Base-by-base conservation (phyloP, 345 rosid genomes). In the Euphorbia tirucalli region DNA sequence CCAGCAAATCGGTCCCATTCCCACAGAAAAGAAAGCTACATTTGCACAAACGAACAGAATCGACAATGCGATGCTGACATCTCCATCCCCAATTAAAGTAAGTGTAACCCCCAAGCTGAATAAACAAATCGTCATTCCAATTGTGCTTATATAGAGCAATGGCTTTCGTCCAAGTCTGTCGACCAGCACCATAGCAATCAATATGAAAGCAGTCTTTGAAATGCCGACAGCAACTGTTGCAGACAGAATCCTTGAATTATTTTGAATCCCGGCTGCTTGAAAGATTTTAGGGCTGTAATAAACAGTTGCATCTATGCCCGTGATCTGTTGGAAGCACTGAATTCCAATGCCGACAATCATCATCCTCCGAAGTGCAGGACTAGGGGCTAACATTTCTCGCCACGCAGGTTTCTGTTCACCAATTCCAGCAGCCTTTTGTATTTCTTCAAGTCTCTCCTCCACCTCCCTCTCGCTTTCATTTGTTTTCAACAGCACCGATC, bases 251-350 rank as follows among this genome's bases (percentile, higher is more conserved):
- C 81, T 85, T 31, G 93, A 65, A 21, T 88, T 79, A 74, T 77
- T 76, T 78, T 81, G 44, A 66, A 91, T 81, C 61, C 97, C 97
- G 15, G 97, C 93, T 14, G 55, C 79, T 66, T 82, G 68, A 48
- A 91, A 80, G 72, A 91, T 91, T 77, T 80, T 89, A 0, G 95
- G 97, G 82, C 97, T 87, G 80, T 91, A 91, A 81, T 90, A 90
- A 32, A 90, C 96, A 4, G 89, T 86, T 28, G 97, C 94, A 74
- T 91, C 94, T 15, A 86, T 85, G 18, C 97, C 97, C 0, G 94
- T 84, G 71, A 89, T 87, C 87, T 87, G 92, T 75, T 91, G 97
- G 84, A 91, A 87, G 77, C 96, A 93, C 58, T 93, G 98, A 80
- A 93, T 88, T 61, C 98, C 98, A 25, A 88, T 79, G 46, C 98